Base-by-base conservation (phyloP, 2,329 filamentous ascomycete genomes). In the Fusarium siculi region DNA sequence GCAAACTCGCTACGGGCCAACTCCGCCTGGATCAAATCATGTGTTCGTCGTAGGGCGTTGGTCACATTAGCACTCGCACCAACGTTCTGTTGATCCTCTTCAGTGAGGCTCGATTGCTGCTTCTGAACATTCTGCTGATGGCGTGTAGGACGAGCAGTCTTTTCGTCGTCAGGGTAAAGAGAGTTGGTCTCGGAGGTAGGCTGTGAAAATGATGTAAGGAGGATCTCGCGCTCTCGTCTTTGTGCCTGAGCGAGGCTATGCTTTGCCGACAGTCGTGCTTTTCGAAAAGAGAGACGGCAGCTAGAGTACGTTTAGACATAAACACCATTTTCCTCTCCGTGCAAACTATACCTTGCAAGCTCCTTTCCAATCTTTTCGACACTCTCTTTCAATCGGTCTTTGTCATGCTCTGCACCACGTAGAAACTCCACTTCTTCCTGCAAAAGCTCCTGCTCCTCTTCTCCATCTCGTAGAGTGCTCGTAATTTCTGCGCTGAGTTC, bases 1-100 rank as follows among this genome's bases (percentile, higher is more conserved):
- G 96, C 96, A 80, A 97, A 98, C 77, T 93, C 92, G 74, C 94
- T 97, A 67, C 94, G 92, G 52, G 92, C 90, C 12, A 99, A 89
- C 85, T 98, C 95, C 9, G 90, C 87, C 72, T 93, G 91, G 85
- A 98, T 95, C 78, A 97, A 88, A 70, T 93, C 90, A 82, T 98
- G 95, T 10, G 96, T 97, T 68, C 95, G 88, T 68, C 94, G 89
- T 58, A 99, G 87, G 4, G 95, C 93, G 54, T 91, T 86, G 7
- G 96, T 98, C 60, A 98, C 93, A 84, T 97, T 94, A 74, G 88
- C 91, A 37, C 93, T 93, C 2, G 96, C 93, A 70, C 91, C 90
- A 19, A 94, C 86, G 46, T 91, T 88, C 73, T 94, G 87, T 72
- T 96, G 92, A 80, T 93, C 91, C 75, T 94, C 90, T 28, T 91